phyloP scores from a whole-genome alignment of 495 filamentous ascomycete genomes.

The Xylaria sp. region DNA sequence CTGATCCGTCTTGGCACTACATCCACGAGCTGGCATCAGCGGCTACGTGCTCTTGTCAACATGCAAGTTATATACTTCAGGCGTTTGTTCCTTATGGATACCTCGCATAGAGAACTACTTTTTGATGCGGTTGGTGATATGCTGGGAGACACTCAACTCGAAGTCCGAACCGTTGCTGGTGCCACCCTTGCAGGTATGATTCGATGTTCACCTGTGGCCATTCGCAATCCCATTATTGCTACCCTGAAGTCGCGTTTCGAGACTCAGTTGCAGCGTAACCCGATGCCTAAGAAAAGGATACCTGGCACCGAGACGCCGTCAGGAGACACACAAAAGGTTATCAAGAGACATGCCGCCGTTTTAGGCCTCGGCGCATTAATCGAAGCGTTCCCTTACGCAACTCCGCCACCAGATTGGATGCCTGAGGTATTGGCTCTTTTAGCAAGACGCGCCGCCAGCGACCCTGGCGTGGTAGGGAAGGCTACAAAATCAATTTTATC shows the following conservation, averaged over 20 bases:
- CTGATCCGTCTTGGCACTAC: slow-evolving; percentile 89
- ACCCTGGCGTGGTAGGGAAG: slow-evolving; percentile 92
- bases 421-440: slow-evolving; percentile 89
- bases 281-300: slow-evolving; percentile 76
- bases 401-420: slow-evolving; percentile 92
- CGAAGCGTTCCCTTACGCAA: slow-evolving; percentile 96
- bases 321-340: slow-evolving; percentile 78
- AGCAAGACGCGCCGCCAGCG: slow-evolving; percentile 82
- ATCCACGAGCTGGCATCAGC: slow-evolving; percentile 93
- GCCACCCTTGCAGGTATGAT: slow-evolving; percentile 97
- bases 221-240: slow-evolving; percentile 77
- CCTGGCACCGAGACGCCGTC: slow-evolving; percentile 78
- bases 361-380: slow-evolving; percentile 89
- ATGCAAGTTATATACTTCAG: slow-evolving; percentile 99
- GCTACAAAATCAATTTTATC: slow-evolving; percentile 96
- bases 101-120: slow-evolving; percentile 74
- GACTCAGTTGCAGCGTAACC: slow-evolving; percentile 75
- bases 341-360: slow-evolving; percentile 88
- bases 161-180: slow-evolving; percentile 91
- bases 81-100: slow-evolving; percentile 89
- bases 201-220: slow-evolving; percentile 84
- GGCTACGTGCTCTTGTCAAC: slow-evolving; percentile 95
- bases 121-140: slow-evolving; percentile 92
- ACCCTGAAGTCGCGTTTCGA: slow-evolving; percentile 82
- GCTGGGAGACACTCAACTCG: slow-evolving; percentile 89